These are phyloP conservation scores for Ceratobasidium sp. DNA, from an alignment of 1,284 basidiomycete species.

Conservation along the genomic window DNA sequence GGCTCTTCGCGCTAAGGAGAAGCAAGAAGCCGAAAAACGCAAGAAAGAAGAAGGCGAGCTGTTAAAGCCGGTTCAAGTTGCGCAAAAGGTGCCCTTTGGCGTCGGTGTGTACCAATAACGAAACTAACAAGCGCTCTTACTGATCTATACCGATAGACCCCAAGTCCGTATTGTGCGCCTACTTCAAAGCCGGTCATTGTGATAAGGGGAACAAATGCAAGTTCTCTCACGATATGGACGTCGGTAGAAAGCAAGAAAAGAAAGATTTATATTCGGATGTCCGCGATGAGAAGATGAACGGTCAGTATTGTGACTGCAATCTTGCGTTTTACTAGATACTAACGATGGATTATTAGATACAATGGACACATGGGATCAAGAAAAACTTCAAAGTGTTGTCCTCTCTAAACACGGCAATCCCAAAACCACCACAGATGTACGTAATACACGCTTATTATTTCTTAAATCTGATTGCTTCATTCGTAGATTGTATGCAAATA, in stretches of 20 bases:
- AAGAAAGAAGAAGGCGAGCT: slow-evolving; percentile 88
- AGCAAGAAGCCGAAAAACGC: slow-evolving; percentile 83
- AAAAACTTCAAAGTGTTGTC: slow-evolving; percentile 88
- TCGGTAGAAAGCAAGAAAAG: slow-evolving; percentile 94
- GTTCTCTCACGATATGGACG: slow-evolving; percentile 80
- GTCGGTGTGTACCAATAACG: slow-evolving; percentile 61
- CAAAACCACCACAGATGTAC: slow-evolving; percentile 88
- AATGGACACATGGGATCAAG: slow-evolving; percentile 99
- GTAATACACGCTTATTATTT: slow-evolving; percentile 49
- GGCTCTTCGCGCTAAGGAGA: slow-evolving; percentile 78
- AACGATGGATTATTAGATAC: slow-evolving; percentile 69
- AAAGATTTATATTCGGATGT: slow-evolving; percentile 94
- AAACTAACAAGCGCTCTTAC: neutral
- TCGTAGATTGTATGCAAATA: slow-evolving; percentile 93
- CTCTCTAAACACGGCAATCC: slow-evolving; percentile 91
- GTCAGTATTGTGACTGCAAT: slow-evolving; percentile 58
- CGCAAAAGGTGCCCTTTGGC: slow-evolving; percentile 92
- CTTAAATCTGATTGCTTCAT: neutral
- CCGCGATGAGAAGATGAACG: slow-evolving; percentile 80
- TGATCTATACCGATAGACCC: slow-evolving; percentile 66
- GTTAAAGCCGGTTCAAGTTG: slow-evolving; percentile 74
- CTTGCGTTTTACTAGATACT: neutral
- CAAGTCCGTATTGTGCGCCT: slow-evolving; percentile 89
- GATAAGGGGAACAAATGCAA: slow-evolving; percentile 71
- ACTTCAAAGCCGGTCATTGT: slow-evolving; percentile 88